Conservation (phyloP, 78 protist species). For the Cavenderia fasciculata region DNA sequence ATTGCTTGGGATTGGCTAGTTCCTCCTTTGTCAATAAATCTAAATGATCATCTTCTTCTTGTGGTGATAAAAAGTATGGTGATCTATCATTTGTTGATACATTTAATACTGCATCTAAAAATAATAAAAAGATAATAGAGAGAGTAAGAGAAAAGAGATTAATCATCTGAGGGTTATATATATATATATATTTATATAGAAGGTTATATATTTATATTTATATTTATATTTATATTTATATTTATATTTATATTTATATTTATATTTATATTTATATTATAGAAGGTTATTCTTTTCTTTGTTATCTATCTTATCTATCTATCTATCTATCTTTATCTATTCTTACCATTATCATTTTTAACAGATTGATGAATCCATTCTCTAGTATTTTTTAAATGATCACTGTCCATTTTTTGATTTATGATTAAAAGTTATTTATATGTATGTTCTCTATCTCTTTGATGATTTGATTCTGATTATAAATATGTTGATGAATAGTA, state of each 20-base stretch:
- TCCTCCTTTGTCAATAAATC: slow-evolving; percentile 47
- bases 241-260: too few species aligned
- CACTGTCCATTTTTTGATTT: slow-evolving; percentile 10
- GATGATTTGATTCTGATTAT: too few species aligned
- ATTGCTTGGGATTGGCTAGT: slow-evolving; percentile 40
- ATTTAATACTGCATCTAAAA: not conserved
- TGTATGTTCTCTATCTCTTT: too few species aligned
- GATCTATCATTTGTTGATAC: not conserved
- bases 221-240: too few species aligned
- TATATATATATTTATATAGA: too few species aligned
- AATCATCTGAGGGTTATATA: too few species aligned
- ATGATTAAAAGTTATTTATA: slow-evolving; percentile 7
- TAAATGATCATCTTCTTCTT: slow-evolving; percentile 22
- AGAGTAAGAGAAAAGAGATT: too few species aligned
- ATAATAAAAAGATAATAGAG: too few species aligned
- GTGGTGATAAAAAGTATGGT: not conserved
- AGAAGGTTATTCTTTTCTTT: not conserved
- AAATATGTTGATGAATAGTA: too few species aligned
- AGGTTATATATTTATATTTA: too few species aligned
- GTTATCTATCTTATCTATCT: not conserved
- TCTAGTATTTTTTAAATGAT: slow-evolving; percentile 58
- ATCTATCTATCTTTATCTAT: too few species aligned
- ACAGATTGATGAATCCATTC: slow-evolving; percentile 54
- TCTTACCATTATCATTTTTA: not conserved
- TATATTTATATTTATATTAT: too few species aligned